Evolutionary conservation across 176 grass and related monocot genomes (phyloP).

Genomic region (Metroxylon sagu): DNA sequence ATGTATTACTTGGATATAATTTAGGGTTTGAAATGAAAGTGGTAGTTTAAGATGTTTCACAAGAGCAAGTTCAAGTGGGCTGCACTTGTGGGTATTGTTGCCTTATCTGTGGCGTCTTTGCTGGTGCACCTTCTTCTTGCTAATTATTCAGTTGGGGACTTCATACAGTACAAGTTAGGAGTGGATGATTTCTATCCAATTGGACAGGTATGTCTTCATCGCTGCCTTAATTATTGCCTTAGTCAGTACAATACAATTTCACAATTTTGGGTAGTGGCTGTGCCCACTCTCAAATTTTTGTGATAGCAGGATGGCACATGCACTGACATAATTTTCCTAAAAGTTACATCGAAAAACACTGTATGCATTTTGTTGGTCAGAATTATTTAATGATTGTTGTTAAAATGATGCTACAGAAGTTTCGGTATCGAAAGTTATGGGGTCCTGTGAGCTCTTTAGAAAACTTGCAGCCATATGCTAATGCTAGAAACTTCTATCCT

Average conservation of each 20-base stretch:
- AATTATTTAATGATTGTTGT: constrained; percentile 8
- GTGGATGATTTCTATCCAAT: constrained; percentile 53
- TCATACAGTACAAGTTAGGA: constrained; percentile 39
- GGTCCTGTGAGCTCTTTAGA: constrained; percentile 66
- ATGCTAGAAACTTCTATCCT: constrained; percentile 46
- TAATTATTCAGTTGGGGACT: constrained; percentile 64
- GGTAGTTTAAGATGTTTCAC: constrained; percentile 70
- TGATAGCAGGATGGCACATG: too few species aligned
- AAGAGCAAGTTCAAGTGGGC: constrained; percentile 93
- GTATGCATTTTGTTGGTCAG: neutral
- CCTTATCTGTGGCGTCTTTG: constrained; percentile 68
- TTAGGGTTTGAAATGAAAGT: neutral
- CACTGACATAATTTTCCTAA: too few species aligned
- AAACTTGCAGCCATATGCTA: constrained; percentile 54
- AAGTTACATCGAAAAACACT: too few species aligned
- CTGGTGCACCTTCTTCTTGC: constrained; percentile 83
- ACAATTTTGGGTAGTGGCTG: too few species aligned
- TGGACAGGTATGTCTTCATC: constrained; percentile 40
- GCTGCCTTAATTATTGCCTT: too few species aligned
- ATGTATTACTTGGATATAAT: too few species aligned
- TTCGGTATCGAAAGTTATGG: constrained; percentile 63
- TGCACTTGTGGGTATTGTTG: constrained; percentile 62
- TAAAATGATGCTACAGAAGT: constrained; percentile 42
- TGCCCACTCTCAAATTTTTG: too few species aligned
- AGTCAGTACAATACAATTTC: too few species aligned